Evolutionary conservation across 2,329 filamentous ascomycete genomes (phyloP), one percentile per base, ranked within the genome.

Genomic region (Penicillium sp.): DNA sequence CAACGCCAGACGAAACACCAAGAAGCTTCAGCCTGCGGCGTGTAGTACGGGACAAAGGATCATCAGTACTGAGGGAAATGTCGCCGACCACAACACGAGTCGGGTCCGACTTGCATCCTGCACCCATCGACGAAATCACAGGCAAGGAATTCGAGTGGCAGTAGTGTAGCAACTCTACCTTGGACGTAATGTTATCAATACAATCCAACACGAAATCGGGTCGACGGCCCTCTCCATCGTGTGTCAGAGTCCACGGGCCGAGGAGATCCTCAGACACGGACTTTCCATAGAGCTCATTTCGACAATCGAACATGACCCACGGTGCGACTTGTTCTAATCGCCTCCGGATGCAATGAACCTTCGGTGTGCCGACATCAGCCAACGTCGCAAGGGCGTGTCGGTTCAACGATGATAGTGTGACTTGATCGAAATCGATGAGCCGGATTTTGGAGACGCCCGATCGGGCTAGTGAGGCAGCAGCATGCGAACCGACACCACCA

Each of bases 121-220:
- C 94, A 0, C 94, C 94, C 92, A 97, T 97, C 31, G 91, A 90
- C 16, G 91, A 94, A 59, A 99, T 92, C 28, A 99, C 91, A 0
- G 86, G 88, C 26, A 97, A 78, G 1, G 82, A 80, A 69, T 91
- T 83, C 58, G 86, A 83, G 70, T 92, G 82, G 75, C 94, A 99
- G 76, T 95, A 96, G 67, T 91, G 87, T 38, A 99, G 80, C 52
- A 99, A 78, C 17, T 88, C 88, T 3, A 99, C 93, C 77, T 99
- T 99, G 51, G 91, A 96, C 49, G 96, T 90, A 60, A 99, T 97
- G 70, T 99, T 97, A 74, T 99, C 94, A 63, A 99, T 99, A 22
- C 93, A 95, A 74, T 99, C 94, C 35, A 99, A 85, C n/a, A 99
- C 86, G 68, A 88, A 99, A 66, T 93, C 88, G 1, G 92, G 91